Evolutionary conservation across 2,329 filamentous ascomycete species (phyloP).

Genomic region (Microcera coccophila): DNA sequence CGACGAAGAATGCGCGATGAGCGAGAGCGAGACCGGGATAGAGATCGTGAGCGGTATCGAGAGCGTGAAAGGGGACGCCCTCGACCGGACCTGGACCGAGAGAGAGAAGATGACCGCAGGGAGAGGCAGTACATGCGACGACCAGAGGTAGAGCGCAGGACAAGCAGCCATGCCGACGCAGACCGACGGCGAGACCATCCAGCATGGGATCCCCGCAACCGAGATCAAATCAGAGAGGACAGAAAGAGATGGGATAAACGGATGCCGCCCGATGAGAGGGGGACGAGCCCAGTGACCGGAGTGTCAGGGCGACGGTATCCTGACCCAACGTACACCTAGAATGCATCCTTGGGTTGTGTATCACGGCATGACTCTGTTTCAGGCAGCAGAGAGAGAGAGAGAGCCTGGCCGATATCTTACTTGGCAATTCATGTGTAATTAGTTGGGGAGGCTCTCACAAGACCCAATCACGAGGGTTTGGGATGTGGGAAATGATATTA

Average conservation of each 20-base stretch:
- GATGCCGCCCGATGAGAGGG: constrained; percentile 29
- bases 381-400: too few species aligned
- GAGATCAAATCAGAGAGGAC: constrained; percentile 32
- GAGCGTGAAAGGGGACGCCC: constrained; percentile 36
- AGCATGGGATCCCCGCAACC: constrained; percentile 32
- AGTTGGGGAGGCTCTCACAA: background rate
- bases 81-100: constrained; percentile 36
- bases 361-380: too few species aligned
- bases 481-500: background rate
- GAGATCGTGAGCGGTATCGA: constrained; percentile 20
- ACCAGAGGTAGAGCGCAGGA: constrained; percentile 41
- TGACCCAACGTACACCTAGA: constrained; percentile 31
- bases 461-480: background rate
- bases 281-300: constrained; percentile 31
- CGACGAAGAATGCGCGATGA: constrained; percentile 24
- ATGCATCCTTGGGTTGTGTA: too few species aligned
- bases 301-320: constrained; percentile 38
- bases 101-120: constrained; percentile 35
- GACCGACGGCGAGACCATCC: constrained; percentile 39
- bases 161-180: constrained; percentile 49
- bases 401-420: too few species aligned
- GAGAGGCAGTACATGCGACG: constrained; percentile 36
- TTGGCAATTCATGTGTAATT: too few species aligned
- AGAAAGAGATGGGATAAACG: constrained; percentile 36
- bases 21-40: constrained; percentile 26